Percentiles rank a stretch among this genome's conserved stretches.
Evolutionary conservation across 306 rosid species (phyloP).

Genomic region (Glycine tomentella): DNA sequence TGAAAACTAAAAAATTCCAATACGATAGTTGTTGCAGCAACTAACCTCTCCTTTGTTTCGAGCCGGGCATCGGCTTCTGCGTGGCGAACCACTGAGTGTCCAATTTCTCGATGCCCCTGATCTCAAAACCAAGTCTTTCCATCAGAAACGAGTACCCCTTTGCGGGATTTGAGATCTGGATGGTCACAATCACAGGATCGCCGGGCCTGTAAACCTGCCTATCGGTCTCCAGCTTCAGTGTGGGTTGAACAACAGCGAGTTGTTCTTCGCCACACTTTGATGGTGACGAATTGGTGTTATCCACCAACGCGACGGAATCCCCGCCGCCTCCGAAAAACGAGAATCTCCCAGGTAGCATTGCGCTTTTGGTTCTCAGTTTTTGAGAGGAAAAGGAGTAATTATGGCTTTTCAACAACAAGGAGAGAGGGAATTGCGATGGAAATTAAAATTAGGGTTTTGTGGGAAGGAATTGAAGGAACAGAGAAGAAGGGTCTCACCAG

Average conservation of each 20-base stretch:
- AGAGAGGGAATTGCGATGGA: no score
- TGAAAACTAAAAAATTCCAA: no score
- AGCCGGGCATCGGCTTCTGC: conserved; percentile 73
- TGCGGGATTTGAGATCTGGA: conserved; percentile 73
- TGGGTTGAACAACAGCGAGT: conserved; percentile 57
- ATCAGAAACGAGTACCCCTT: conserved; percentile 66
- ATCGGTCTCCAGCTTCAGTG: conserved; percentile 76
- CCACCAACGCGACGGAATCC: conserved; percentile 43
- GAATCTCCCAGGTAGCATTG: conserved; percentile 68
- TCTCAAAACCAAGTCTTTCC: conserved; percentile 87
- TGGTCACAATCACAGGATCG: conserved; percentile 75
- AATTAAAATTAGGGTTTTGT: conserved; percentile 8
- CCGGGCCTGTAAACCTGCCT: conserved; percentile 90
- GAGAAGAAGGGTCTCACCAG: conserved; percentile 38
- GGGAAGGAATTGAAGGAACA: conserved; percentile 15
- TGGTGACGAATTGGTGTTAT: neutral
- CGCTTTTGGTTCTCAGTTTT: no score
- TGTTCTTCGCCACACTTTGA: conserved; percentile 41
- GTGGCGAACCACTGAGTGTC: conserved; percentile 94
- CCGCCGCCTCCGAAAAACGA: conserved; percentile 63
- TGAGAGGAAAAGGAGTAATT: no score
- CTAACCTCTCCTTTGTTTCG: conserved; percentile 87
- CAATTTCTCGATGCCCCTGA: conserved; percentile 83
- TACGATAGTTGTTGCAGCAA: neutral
- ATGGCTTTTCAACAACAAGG: no score